Conservation (phyloP, 140 eudicot genomes). For the Flaveria floridana region DNA sequence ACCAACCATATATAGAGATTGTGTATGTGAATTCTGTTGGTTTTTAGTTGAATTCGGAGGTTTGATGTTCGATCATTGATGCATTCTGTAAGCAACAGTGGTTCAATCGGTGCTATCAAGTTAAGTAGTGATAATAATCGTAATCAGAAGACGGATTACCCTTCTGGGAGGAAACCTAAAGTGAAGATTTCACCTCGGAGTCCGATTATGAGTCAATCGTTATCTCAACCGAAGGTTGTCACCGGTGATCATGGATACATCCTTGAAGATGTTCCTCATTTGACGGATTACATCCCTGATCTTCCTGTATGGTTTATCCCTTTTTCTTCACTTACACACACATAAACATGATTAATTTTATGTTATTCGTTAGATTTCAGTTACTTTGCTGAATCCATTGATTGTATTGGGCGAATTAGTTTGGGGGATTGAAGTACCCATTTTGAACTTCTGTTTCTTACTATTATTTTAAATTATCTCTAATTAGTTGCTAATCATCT, state of each 20-base stretch:
- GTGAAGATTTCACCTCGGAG: constrained; percentile 12
- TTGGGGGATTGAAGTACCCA: neutral
- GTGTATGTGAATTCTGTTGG: neutral
- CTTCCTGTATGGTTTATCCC: constrained; percentile 51
- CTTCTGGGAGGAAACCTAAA: constrained; percentile 27
- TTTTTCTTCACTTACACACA: constrained; percentile 7
- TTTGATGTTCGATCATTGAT: constrained; percentile 15
- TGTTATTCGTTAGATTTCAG: neutral
- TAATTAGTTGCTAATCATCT: neutral
- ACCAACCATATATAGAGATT: constrained; percentile 21
- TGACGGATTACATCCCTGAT: constrained; percentile 65
- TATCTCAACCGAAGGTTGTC: constrained; percentile 48
- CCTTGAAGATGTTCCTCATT: constrained; percentile 92
- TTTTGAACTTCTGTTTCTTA: neutral
- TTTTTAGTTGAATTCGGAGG: neutral
- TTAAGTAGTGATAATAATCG: constrained; percentile 12
- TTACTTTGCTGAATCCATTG: neutral
- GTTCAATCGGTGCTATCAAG: constrained; percentile 25
- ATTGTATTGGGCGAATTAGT: neutral
- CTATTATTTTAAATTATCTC: neutral
- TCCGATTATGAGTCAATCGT: constrained; percentile 10
- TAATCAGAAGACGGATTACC: constrained; percentile 18
- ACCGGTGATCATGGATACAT: constrained; percentile 61
- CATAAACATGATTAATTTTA: neutral
- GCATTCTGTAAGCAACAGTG: constrained; percentile 26